These are phyloP conservation scores for Mycosphaerella arachidis DNA, from an alignment of 2,329 filamentous ascomycete genomes.

Conservation along the genomic window DNA sequence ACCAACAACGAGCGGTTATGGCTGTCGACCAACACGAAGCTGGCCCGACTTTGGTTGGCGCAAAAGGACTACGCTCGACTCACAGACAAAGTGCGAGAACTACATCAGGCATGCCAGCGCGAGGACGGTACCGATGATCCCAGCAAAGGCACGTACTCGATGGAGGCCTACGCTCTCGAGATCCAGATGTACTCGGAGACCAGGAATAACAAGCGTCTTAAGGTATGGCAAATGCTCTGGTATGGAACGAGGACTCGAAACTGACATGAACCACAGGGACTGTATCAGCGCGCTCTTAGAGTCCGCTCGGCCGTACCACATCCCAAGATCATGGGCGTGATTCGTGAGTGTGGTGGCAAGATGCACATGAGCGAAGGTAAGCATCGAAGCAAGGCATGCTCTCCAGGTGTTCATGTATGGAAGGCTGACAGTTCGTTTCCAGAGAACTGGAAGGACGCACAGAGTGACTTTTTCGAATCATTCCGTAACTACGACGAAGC, in stretches of 20 bases:
- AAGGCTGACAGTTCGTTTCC: constrained; percentile 21
- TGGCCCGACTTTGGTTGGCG: constrained; percentile 85
- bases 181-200: constrained; percentile 99
- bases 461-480: constrained; percentile 97
- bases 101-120: constrained; percentile 83
- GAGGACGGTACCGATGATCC: constrained; percentile 86
- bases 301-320: constrained; percentile 97
- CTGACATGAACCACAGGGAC: constrained; percentile 43
- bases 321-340: constrained; percentile 98
- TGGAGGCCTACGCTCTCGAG: constrained; percentile 94
- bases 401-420: constrained; percentile 8
- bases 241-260: constrained; percentile 5
- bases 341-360: constrained; percentile 96
- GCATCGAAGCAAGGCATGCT: constrained; percentile 27
- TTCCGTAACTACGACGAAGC: constrained; percentile 99
- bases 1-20: constrained; percentile 96
- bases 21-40: constrained; percentile 97
- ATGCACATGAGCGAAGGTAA: constrained; percentile 95
- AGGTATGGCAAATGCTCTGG: constrained; percentile 45
- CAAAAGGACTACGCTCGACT: constrained; percentile 81
- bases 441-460: constrained; percentile 97
- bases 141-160: constrained; percentile 90
- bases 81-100: constrained; percentile 76
- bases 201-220: constrained; percentile 94
- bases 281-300: constrained; percentile 86